Evolutionary conservation across 2,329 filamentous ascomycete genomes (phyloP).

Genomic region (Endoconidiophora polonica): DNA sequence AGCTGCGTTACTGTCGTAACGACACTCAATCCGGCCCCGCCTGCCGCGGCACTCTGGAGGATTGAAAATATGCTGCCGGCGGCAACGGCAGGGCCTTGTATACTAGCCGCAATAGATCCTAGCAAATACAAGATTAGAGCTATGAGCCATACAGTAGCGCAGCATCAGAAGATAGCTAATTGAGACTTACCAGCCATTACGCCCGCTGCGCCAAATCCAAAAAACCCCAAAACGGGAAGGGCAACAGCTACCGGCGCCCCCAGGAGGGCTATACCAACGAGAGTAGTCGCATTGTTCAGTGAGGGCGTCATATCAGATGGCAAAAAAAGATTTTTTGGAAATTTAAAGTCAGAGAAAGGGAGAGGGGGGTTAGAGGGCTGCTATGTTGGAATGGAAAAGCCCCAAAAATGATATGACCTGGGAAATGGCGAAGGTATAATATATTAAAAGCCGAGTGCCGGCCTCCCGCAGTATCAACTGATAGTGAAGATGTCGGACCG

Average conservation of each 20-base stretch:
- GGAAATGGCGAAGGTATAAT: no score
- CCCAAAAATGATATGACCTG: no score
- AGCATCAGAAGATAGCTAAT: background rate
- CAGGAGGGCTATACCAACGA: background rate
- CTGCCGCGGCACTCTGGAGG: constrained; percentile 8
- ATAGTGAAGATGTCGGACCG: no score
- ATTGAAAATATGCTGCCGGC: constrained; percentile 3
- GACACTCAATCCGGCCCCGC: background rate
- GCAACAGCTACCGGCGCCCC: background rate
- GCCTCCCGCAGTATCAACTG: no score
- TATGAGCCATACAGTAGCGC: background rate
- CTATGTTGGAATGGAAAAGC: no score
- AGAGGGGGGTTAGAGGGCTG: no score
- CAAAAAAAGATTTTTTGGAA: background rate
- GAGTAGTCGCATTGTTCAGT: background rate
- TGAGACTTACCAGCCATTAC: background rate
- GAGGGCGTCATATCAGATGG: no score
- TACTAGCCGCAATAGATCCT: constrained; percentile 1
- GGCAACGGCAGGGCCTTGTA: background rate
- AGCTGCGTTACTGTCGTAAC: no score
- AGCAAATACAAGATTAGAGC: background rate
- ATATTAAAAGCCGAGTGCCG: no score
- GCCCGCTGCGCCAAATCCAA: background rate
- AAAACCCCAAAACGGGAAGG: background rate
- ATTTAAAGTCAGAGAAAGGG: no score